Base-by-base conservation (phyloP, 345 rosid genomes). In the Mangifera indica region DNA sequence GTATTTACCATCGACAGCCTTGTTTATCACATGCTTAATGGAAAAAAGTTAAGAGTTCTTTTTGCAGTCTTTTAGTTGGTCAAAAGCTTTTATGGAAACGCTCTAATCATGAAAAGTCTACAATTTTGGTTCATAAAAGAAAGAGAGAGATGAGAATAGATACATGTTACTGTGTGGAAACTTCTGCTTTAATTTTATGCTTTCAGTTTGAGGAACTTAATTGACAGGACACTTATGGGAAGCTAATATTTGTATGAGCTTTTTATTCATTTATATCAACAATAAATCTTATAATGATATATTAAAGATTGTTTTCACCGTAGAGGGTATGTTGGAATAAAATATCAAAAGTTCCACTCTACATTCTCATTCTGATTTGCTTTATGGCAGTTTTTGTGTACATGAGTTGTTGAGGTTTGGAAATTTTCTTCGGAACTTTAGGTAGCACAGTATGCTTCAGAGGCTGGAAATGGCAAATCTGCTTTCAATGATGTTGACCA, bases 371-470 rank as follows among this genome's bases (percentile, higher is more conserved):
- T 67, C 55, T 32, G 21, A 55, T 72, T 73, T 67, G 56, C 67
- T 76, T 75, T 62, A 63, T 76, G 75, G 83, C 80, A 80, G 82
- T 74, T 73, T 73, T 79, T 72, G 76, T 66, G 75, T 78, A 32
- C 73, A 60, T 74, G 78, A 72, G 62, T 80, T 69, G 59, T 74
- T 82, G 83, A 83, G 59, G 64, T 78, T 84, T 63, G 79, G 77
- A 73, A 74, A 73, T 72, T 84, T 78, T 78, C 74, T 78, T 79
- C 64, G 67, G 63, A 81, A 78, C 80, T 80, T 79, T 80, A 91
- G 97, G 96, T 88, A 34, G 98, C 97, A 51, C 95, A 89, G 51
- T 91, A 93, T 64, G 95, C 97, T 79, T 90, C 91, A 42, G 97
- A 91, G 72, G 84, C 84, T 73, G 94, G 93, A 46, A 83, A 86